Evolutionary conservation across 371 early-diverging fungal species (phyloP).

Genomic region (Mucor circinelloides): DNA sequence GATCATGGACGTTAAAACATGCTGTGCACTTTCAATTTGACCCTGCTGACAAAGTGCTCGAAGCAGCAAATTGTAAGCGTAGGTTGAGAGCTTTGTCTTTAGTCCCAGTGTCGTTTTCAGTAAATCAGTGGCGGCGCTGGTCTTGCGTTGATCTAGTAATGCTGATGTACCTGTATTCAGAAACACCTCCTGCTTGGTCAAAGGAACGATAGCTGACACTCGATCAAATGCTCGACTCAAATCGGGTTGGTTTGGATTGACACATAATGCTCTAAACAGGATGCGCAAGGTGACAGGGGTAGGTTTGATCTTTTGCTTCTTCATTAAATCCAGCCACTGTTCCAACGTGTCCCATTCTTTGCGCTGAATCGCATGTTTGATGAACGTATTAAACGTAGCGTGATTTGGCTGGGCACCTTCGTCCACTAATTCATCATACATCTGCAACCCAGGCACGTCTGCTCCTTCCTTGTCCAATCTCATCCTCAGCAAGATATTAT

Average conservation of each 20-base stretch:
- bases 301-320: not conserved
- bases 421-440: slow-evolving; percentile 24
- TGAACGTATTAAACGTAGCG: slow-evolving; percentile 44
- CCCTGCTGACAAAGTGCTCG: slow-evolving; percentile 30
- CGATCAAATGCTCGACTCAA: slow-evolving; percentile 29
- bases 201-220: not conserved
- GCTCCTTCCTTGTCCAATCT: slow-evolving; percentile 12
- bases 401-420: slow-evolving; percentile 25
- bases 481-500: slow-evolving; percentile 32
- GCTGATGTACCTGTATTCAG: slow-evolving; percentile 22
- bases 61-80: slow-evolving; percentile 38
- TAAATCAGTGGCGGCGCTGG: slow-evolving; percentile 23
- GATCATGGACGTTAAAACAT: slow-evolving; percentile 32
- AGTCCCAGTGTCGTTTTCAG: slow-evolving; percentile 21
- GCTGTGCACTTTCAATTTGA: slow-evolving; percentile 26
- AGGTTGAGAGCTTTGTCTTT: slow-evolving; percentile 12
- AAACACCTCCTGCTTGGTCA: slow-evolving; percentile 14
- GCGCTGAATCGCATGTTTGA: slow-evolving; percentile 24
- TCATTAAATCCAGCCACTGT: slow-evolving; percentile 32
- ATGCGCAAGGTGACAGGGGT: slow-evolving; percentile 34
- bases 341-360: slow-evolving; percentile 28
- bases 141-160: slow-evolving; percentile 29
- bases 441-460: not conserved
- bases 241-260: slow-evolving; percentile 6
- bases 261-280: slow-evolving; percentile 20